A percentile compares a stretch with the other conserved stretches of the same genome.
Evolutionary conservation across 345 rosid species (phyloP).

Genomic region (Linum tenue): DNA sequence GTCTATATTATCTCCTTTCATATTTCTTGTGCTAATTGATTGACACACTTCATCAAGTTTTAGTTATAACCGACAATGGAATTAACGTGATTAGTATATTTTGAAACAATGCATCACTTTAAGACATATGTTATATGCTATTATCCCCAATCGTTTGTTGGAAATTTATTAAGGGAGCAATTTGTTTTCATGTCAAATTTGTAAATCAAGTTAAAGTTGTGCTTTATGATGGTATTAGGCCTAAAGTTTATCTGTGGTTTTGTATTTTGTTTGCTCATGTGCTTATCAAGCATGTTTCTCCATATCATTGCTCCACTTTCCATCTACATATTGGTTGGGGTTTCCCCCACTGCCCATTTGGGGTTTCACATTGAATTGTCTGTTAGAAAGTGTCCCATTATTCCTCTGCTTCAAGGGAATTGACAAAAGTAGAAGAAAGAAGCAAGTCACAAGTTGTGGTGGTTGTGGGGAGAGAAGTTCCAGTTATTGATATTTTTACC

Average conservation of each 20-base stretch:
- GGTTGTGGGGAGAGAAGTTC: not conserved
- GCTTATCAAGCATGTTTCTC: not conserved
- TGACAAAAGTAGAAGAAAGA: not conserved
- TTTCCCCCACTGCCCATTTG: not conserved
- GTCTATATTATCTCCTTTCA: not conserved
- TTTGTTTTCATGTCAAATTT: not conserved
- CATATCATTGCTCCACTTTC: not conserved
- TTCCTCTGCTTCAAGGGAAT: not conserved
- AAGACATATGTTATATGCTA: no score
- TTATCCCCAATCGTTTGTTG: no score
- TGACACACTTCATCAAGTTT: not conserved
- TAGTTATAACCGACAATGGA: no score
- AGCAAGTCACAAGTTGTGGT: not conserved
- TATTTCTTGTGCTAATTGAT: not conserved
- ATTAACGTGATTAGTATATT: no score
- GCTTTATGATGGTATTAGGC: not conserved
- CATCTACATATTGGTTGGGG: not conserved
- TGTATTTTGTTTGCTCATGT: not conserved
- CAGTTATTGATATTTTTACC: not conserved
- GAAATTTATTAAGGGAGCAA: not conserved
- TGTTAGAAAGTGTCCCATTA: not conserved
- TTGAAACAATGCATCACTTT: no score
- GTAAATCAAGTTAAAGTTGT: not conserved
- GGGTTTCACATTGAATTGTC: not conserved
- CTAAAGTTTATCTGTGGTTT: no score